These are phyloP conservation scores for Hypomontagnella submonticulosa DNA, from an alignment of 495 filamentous ascomycete species.

Conservation along the genomic window DNA sequence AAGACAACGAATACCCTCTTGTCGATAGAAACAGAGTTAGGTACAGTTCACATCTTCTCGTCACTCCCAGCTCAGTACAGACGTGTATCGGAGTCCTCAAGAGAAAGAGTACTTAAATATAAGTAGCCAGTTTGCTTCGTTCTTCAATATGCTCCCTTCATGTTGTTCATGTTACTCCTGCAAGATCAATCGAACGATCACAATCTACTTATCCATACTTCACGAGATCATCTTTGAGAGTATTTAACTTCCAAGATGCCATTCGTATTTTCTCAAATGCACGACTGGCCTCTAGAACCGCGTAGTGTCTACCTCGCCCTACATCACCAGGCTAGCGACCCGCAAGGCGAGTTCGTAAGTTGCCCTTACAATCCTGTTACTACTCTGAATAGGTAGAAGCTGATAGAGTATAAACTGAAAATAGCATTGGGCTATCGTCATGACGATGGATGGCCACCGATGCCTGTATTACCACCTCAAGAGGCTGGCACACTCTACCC, in stretches of 20 bases:
- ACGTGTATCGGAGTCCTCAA: not conserved
- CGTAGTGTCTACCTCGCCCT: constrained; percentile 1
- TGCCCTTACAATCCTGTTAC: no score
- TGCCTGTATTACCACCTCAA: no score
- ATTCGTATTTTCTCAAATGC: no score
- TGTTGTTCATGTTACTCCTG: no score
- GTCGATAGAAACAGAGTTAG: not conserved
- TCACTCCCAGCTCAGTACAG: not conserved
- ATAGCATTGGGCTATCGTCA: constrained; percentile 9
- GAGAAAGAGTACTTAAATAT: not conserved
- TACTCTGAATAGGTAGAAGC: not conserved
- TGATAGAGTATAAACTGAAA: not conserved
- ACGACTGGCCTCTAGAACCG: not conserved
- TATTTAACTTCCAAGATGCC: no score
- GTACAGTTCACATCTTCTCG: not conserved
- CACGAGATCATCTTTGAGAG: no score
- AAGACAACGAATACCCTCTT: not conserved
- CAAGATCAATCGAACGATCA: no score
- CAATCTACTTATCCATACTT: no score
- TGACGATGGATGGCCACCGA: not conserved
- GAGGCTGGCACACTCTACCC: no score
- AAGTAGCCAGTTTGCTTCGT: no score
- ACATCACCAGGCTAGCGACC: not conserved
- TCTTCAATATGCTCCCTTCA: no score
- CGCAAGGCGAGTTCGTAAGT: not conserved